Evolutionary conservation across 1,284 basidiomycete genomes (phyloP), one percentile per base, ranked within the genome.

Genomic region (Trichosporon sp.): DNA sequence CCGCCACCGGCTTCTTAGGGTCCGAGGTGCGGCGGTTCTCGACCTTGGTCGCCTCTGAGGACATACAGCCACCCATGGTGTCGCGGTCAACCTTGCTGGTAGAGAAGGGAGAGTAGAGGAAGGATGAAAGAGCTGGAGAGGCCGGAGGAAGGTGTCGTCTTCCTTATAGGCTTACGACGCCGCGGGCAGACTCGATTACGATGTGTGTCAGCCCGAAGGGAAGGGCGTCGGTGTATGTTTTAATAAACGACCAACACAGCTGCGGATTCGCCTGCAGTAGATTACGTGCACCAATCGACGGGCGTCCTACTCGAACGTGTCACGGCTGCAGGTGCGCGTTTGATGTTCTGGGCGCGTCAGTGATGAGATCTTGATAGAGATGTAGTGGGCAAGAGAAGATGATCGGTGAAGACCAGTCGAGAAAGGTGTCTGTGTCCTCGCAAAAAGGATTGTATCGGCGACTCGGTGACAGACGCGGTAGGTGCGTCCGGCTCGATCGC

Each of bases 31-130:
- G 66, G 32, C 61, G 65, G 16, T 68, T 61, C 25, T 69, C 66
- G 16, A 66, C 60, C 14, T 65, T 59, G 29, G 74, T 73, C 23
- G 65, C 56, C 40, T 66, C 63, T 3, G 74, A 73, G 11, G 74
- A 76, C 65, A 74, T 72, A 58, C 74, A 76, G 14, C 70, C 71
- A 58, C 74, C 74, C 74, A 76, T 76, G 52, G 11, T 71, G 69
- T 52, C 23, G 56, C 33, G 58, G 21, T 31, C 6, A 9, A 16
- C 10, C 14, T 29, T 21, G 49, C 49, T 54, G 49, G 14, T 54
- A n/a, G n/a, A n/a, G n/a, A n/a, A n/a, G n/a, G n/a, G 49, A 27
- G 34, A n/a, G 49, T 9, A 33, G 37, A n/a, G 19, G 56, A 23
- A 36, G 25, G 19, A 16, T 16, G n/a, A 14, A 19, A 40, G 52